Base-by-base conservation (phyloP, 2,329 filamentous ascomycete species). In the Massarina eburnea region DNA sequence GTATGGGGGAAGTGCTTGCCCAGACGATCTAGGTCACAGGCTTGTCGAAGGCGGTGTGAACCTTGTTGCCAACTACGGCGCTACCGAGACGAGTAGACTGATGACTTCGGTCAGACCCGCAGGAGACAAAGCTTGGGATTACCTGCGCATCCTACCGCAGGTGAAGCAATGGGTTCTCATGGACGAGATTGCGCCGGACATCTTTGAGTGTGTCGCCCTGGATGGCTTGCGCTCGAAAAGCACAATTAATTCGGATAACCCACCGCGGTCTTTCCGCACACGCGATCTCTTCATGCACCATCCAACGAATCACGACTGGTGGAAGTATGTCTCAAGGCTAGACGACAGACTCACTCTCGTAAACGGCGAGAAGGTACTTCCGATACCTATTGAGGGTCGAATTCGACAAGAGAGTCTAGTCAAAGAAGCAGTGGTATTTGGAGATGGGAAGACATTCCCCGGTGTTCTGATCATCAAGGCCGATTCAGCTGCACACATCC, bases 21-120 rank as follows among this genome's bases (percentile, higher is more conserved):
- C 82, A 0, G 81, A 85, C 54, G 78, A 79, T 7, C 68, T 85
- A 2, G 82, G 82, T 0, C 75, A 84, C 50, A 54, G 67, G 2
- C 62, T 85, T 0, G 77, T 81, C 0, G 63, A 71, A 0, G 69
- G 74, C 2, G 80, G 80, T 0, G 78, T 85, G 0, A 76, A 81
- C 39, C 65, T 85, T 1, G 73, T 79, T 3, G 73, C 73, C 10
- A 78, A 83, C 47, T 84, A 83, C 44, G 81, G 81, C 57, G 73
- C 79, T 14, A 85, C 83, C 0, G 83, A 86, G 59, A 80, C 77
- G 1, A 81, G 82, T 5, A 77, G 82, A 55, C 62, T 85, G 12
- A 83, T 84, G 79, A 84, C 80, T 1, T 83, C 81, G 0, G 76
- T 79, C 51, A 71, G 82, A 8, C 71, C 75, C 0, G 59, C 62